Conservation (phyloP, 371 early-diverging fungal species). For the Saksenaea oblongispora region DNA sequence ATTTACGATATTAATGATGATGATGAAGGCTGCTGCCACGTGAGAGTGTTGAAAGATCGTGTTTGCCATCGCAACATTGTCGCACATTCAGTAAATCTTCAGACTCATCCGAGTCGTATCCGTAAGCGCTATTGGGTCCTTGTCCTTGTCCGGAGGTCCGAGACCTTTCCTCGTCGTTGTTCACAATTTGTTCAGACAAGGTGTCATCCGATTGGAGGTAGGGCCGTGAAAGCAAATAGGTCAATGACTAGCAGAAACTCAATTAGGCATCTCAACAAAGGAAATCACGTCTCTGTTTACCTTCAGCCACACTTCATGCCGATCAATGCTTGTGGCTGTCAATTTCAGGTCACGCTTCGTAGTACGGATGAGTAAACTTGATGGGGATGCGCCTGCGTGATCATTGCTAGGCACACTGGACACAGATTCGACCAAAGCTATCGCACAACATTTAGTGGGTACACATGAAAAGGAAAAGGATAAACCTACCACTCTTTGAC, state of each 20-base stretch:
- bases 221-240: conserved; percentile 26
- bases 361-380: conserved; percentile 68
- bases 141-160: conserved; percentile 4
- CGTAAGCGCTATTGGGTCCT: not conserved
- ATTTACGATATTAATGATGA: not conserved
- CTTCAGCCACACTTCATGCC: conserved; percentile 70
- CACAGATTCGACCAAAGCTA: conserved; percentile 63
- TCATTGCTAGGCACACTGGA: conserved; percentile 49
- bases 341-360: conserved; percentile 68
- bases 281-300: conserved; percentile 14
- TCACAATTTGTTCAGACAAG: not conserved
- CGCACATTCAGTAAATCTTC: conserved; percentile 38
- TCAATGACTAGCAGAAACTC: conserved; percentile 24
- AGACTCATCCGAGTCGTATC: conserved; percentile 35
- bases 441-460: not conserved
- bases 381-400: conserved; percentile 41
- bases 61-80: conserved; percentile 44
- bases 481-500: conserved; percentile 54
- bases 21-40: conserved; percentile 1
- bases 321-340: conserved; percentile 64
- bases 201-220: conserved; percentile 5
- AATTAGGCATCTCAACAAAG: not conserved
- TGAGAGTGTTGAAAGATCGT: conserved; percentile 34
- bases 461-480: not conserved
- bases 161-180: conserved; percentile 1